Base-by-base conservation (phyloP, 768 basidiomycete species). In the Xerocomus brunneocitrinus region DNA sequence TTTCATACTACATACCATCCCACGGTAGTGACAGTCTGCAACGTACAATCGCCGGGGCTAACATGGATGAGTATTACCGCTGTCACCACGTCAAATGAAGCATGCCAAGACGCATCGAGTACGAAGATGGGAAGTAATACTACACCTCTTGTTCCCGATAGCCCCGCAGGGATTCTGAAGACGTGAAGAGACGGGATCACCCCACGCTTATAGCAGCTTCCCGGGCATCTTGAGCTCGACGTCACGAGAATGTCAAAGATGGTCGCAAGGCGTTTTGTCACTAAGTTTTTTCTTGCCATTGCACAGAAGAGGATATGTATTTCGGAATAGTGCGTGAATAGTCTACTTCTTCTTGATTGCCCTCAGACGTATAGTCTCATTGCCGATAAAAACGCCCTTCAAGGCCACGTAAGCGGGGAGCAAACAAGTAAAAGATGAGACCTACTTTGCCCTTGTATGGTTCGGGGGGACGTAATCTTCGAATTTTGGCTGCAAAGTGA, bases 361-460 rank as follows among this genome's bases (percentile, higher is more conserved):
- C 74, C 91, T 97, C 57, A 97, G 86, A 66, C 87, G 82, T 63
- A 98, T 87, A 49, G 85, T 87, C 71, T 99, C 95, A 63, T 84
- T 80, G n/a, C 91, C 94, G 49, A 98, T 82, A 62, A 98, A 95
- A 55, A 98, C 85, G 58, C 95, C 95, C 90, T 98, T 58, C 16
- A 22, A 53, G 30, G 28, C 46, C 43, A 52, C 41, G 27, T 53
- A 36, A 56, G 56, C n/a, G 24, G 41, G 35, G 31, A 24, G 14
- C 27, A 19, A 31, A 35, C 22, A 32, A 41, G 22, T 3, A 43
- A 24, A 3, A n/a, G 28, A 19, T 16, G 1, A 8, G 43, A 72
- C 88, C 48, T 64, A 95, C 94, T 81, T 98, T 98, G 67, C 94
- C 95, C 73, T 98, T 92, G 73, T 98, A 99, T 14, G 94, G 95